Conservation (phyloP, 1,284 basidiomycete species). For the Coniferiporia sulphurascens region DNA sequence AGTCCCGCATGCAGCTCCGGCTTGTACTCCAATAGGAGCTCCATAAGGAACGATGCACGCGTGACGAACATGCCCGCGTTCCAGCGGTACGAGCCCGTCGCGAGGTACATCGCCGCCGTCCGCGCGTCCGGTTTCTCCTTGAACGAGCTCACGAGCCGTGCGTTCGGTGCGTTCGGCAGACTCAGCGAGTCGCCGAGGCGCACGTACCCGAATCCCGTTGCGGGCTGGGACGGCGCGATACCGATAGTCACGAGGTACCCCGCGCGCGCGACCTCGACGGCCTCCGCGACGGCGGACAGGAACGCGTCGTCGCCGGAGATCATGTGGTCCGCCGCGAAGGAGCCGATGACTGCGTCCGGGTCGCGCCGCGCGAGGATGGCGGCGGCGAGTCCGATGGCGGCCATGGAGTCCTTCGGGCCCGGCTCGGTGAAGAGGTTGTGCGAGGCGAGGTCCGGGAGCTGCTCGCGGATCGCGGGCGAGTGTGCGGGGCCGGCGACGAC, state of each 20-base stretch:
- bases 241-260: conserved; percentile 81
- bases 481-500: conserved; percentile 77
- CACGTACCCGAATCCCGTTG: conserved; percentile 80
- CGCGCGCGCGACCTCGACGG: conserved; percentile 70
- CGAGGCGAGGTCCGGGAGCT: conserved; percentile 62
- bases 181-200: conserved; percentile 68
- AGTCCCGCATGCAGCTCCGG: conserved; percentile 64
- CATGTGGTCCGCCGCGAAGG: conserved; percentile 85
- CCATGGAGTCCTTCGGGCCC: conserved; percentile 81
- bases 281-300: conserved; percentile 73
- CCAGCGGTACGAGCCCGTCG: conserved; percentile 80
- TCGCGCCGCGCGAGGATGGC: conserved; percentile 70
- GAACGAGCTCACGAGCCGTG: conserved; percentile 72
- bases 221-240: conserved; percentile 79
- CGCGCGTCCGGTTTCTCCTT: conserved; percentile 83
- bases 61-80: conserved; percentile 87
- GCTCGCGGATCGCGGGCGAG: conserved; percentile 61
- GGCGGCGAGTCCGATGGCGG: conserved; percentile 81
- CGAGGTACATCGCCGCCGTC: conserved; percentile 76
- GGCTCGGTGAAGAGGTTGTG: conserved; percentile 75
- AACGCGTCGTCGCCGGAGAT: conserved; percentile 83
- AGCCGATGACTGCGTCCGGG: conserved; percentile 76
- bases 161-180: conserved; percentile 69
- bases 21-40: conserved; percentile 65
- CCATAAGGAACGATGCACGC: conserved; percentile 65